These are phyloP conservation scores for Suillus brevipes DNA, from an alignment of 768 basidiomycete species.

Conservation along the genomic window DNA sequence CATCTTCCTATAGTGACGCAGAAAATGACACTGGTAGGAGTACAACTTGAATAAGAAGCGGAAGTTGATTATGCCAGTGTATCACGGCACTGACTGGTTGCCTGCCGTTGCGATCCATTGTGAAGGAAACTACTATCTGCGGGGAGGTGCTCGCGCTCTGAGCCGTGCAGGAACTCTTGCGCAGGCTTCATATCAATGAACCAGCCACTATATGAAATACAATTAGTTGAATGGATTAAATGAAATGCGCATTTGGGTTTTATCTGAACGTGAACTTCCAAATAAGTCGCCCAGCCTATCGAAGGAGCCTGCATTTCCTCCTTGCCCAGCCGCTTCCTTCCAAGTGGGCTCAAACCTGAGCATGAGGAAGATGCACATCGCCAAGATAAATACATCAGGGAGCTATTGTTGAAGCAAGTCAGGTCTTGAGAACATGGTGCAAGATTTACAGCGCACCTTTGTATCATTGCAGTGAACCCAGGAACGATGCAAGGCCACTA, in stretches of 20 bases:
- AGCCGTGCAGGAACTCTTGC: neutral
- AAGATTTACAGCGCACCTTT: neutral
- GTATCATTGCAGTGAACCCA: constrained; percentile 38
- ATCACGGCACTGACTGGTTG: neutral
- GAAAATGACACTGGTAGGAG: neutral
- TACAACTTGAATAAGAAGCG: neutral
- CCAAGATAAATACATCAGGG: neutral
- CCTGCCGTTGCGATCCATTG: neutral
- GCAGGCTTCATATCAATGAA: neutral
- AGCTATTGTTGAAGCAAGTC: neutral
- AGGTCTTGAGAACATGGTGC: neutral
- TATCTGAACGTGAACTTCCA: neutral
- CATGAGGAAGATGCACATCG: neutral
- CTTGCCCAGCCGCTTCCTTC: constrained; percentile 60
- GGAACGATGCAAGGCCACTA: constrained; percentile 55
- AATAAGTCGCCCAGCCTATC: neutral
- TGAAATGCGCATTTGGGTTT: neutral
- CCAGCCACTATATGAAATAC: neutral
- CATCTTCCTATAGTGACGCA: neutral
- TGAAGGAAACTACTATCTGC: neutral
- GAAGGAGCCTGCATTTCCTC: constrained; percentile 43
- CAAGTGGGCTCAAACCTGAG: neutral
- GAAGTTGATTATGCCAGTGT: neutral
- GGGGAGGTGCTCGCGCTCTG: neutral
- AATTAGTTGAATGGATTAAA: neutral